Conservation (phyloP, 768 basidiomycete genomes). For the Pleurotus tuoliensis region DNA sequence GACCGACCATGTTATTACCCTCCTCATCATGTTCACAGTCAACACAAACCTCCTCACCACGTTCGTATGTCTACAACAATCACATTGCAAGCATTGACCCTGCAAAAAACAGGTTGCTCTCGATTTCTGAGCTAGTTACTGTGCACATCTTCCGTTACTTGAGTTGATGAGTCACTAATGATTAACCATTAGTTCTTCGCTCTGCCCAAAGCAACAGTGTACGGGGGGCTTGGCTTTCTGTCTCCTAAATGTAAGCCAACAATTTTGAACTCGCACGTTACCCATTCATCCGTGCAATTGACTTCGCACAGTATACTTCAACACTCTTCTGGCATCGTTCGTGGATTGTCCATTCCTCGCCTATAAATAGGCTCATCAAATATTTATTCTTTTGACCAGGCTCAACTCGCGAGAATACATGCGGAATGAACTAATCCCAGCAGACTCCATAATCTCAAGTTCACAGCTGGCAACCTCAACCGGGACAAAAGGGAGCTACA, state of each 20-base stretch:
- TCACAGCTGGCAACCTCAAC: too few relatives aligned
- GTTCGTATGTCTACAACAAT: background rate
- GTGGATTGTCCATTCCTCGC: background rate
- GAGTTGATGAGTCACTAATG: background rate
- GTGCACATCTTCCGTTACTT: background rate
- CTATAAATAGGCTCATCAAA: background rate
- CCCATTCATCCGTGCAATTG: too few relatives aligned
- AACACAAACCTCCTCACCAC: constrained; percentile 9
- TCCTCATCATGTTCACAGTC: constrained; percentile 9
- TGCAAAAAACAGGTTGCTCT: background rate
- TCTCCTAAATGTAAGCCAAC: constrained; percentile 1
- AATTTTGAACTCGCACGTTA: too few relatives aligned
- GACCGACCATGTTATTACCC: constrained; percentile 6
- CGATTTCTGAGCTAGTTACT: background rate
- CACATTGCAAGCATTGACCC: too few relatives aligned
- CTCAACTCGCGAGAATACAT: constrained; percentile 5
- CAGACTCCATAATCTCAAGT: too few relatives aligned
- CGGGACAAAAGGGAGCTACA: too few relatives aligned
- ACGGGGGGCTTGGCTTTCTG: constrained; percentile 6
- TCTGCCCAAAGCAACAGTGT: constrained; percentile 5
- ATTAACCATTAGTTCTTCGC: constrained; percentile 2
- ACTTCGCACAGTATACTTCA: background rate
- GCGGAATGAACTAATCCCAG: background rate
- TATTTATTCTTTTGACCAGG: background rate
- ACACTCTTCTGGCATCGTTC: constrained; percentile 1